Evolutionary conservation across 495 filamentous ascomycete genomes (phyloP).

Genomic region (Podospora pseudocomata): DNA sequence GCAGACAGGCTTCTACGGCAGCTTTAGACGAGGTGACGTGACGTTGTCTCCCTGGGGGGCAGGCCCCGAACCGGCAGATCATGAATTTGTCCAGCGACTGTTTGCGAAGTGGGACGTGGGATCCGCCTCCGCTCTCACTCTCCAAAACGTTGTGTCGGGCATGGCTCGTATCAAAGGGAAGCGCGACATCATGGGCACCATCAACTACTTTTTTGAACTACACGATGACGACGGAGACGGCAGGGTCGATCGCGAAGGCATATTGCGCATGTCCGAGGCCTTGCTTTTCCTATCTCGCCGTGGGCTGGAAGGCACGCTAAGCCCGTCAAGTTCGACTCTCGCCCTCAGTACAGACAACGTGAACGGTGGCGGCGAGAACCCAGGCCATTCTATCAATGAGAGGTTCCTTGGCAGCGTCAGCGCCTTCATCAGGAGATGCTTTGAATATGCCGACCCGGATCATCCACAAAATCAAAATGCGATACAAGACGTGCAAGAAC

Average conservation of each 20-base stretch:
- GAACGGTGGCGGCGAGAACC: conserved; percentile 32
- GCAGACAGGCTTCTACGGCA: conserved; percentile 50
- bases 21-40: conserved; percentile 45
- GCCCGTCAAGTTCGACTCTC: conserved; percentile 43
- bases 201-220: conserved; percentile 94
- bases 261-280: conserved; percentile 89
- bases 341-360: conserved; percentile 35
- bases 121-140: conserved; percentile 65
- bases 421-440: conserved; percentile 91
- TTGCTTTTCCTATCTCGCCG: conserved; percentile 86
- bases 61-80: conserved; percentile 80
- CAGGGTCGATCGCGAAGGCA: conserved; percentile 93
- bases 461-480: conserved; percentile 57
- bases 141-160: conserved; percentile 89
- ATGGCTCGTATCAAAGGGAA: conserved; percentile 87
- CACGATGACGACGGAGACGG: conserved; percentile 93
- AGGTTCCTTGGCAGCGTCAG: conserved; percentile 86
- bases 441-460: conserved; percentile 97
- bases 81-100: conserved; percentile 89
- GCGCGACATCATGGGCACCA: conserved; percentile 92
- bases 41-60: conserved; percentile 67
- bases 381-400: conserved; percentile 58
- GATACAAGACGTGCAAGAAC: conserved; percentile 11
- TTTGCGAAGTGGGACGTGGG: conserved; percentile 85
- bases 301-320: conserved; percentile 71